These are phyloP conservation scores for Trichoderma atroviride DNA, from an alignment of 2,329 filamentous ascomycete genomes.

Conservation along the genomic window DNA sequence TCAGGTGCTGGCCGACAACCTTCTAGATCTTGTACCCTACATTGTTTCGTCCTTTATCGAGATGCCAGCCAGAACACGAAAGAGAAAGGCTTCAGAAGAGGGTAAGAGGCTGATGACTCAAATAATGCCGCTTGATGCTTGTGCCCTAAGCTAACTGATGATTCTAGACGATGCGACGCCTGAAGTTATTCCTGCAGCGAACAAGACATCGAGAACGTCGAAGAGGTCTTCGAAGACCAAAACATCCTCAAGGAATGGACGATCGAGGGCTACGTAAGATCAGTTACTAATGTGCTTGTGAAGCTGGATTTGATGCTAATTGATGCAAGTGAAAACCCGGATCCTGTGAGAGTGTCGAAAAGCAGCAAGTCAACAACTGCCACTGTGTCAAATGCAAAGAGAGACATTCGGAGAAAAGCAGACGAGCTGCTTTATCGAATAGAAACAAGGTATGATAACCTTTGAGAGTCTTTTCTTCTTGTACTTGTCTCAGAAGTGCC, in stretches of 20 bases:
- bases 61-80: conserved; percentile 37
- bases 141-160: not conserved
- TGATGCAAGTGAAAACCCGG: not conserved
- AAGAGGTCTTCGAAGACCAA: not conserved
- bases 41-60: not conserved
- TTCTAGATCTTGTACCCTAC: not conserved
- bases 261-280: not conserved
- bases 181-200: not conserved
- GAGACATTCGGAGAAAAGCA: conserved; percentile 32
- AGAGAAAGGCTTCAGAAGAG: conserved; percentile 32
- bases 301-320: not conserved
- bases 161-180: conserved; percentile 6
- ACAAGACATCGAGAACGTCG: conserved; percentile 12
- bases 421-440: conserved; percentile 32
- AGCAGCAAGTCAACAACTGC: conserved; percentile 27
- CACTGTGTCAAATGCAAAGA: conserved; percentile 29
- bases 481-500: not conserved
- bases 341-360: conserved; percentile 1
- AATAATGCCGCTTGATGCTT: not conserved
- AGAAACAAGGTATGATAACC: conserved; percentile 18
- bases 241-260: not conserved
- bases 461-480: not conserved
- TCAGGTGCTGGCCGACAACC: not conserved
- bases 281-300: not conserved
- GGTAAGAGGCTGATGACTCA: conserved; percentile 28